These are phyloP conservation scores for Crataegus laevigata DNA, from an alignment of 306 rosid genomes.

Conservation along the genomic window DNA sequence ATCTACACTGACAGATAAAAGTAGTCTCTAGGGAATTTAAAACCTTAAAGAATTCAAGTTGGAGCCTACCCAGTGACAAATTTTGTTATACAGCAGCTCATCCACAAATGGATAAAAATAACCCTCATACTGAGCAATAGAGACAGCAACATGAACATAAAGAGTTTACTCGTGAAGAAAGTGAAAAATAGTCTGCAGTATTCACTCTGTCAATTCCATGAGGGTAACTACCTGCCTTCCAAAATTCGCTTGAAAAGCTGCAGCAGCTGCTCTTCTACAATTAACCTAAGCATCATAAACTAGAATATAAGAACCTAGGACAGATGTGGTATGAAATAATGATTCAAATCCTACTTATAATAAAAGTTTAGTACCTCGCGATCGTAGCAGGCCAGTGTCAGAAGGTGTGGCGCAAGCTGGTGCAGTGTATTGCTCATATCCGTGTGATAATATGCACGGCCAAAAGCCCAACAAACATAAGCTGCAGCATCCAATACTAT, in stretches of 20 bases:
- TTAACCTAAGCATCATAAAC: slow-evolving; percentile 58
- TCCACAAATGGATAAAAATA: slow-evolving; percentile 74
- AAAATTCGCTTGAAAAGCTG: slow-evolving; percentile 98
- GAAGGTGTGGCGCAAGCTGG: slow-evolving; percentile 81
- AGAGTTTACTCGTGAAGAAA: slow-evolving; percentile 74
- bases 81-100: slow-evolving; percentile 74
- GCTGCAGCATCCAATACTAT: slow-evolving; percentile 98
- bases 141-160: slow-evolving; percentile 68
- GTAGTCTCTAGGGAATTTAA: neutral
- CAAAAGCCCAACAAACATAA: slow-evolving; percentile 98
- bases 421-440: slow-evolving; percentile 69
- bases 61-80: slow-evolving; percentile 84
- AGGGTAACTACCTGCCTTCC: slow-evolving; percentile 89
- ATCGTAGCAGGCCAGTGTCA: slow-evolving; percentile 87
- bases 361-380: slow-evolving; percentile 62
- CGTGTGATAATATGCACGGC: slow-evolving; percentile 76
- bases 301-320: neutral
- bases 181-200: slow-evolving; percentile 87
- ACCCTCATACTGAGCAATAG: slow-evolving; percentile 73
- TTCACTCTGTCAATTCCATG: slow-evolving; percentile 96
- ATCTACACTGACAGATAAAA: neutral
- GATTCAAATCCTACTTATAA: neutral
- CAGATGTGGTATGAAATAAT: neutral
- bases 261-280: slow-evolving; percentile 99
- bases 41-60: neutral